These are phyloP conservation scores for Colletotrichum endophyticum DNA, from an alignment of 2,329 filamentous ascomycete species.

Conservation along the genomic window DNA sequence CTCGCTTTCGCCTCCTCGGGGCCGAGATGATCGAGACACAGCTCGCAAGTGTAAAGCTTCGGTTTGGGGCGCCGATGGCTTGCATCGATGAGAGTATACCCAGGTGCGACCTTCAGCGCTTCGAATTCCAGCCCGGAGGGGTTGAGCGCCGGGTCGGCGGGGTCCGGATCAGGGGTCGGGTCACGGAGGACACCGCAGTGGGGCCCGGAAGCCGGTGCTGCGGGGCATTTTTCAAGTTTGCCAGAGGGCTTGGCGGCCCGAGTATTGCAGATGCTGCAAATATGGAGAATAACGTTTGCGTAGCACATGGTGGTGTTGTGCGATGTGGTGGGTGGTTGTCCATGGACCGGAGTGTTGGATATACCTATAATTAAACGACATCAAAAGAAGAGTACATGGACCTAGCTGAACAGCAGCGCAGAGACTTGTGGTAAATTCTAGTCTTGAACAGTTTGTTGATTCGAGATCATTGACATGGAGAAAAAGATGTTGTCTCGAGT, in stretches of 20 bases:
- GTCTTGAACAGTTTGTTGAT: background rate
- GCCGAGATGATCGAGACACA: constrained; percentile 6
- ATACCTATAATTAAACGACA: background rate
- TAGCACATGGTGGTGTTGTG: background rate
- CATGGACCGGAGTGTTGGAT: background rate
- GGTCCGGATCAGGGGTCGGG: background rate
- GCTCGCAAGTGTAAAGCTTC: background rate
- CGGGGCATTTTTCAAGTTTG: background rate
- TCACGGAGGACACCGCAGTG: background rate
- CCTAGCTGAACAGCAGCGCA: background rate
- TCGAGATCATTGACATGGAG: background rate
- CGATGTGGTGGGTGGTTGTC: background rate
- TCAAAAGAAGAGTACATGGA: background rate
- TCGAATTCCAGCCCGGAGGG: constrained; percentile 5
- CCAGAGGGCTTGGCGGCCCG: background rate
- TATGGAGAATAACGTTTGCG: background rate
- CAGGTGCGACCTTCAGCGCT: background rate
- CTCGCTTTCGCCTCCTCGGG: background rate
- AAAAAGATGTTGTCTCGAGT: background rate
- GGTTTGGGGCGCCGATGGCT: background rate
- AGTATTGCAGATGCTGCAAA: constrained; percentile 1
- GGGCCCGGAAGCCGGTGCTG: background rate
- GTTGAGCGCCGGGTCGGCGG: background rate
- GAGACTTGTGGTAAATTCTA: background rate
- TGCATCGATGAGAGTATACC: background rate